Base-by-base conservation (phyloP, 768 basidiomycete genomes). In the Obba rivulosa region DNA sequence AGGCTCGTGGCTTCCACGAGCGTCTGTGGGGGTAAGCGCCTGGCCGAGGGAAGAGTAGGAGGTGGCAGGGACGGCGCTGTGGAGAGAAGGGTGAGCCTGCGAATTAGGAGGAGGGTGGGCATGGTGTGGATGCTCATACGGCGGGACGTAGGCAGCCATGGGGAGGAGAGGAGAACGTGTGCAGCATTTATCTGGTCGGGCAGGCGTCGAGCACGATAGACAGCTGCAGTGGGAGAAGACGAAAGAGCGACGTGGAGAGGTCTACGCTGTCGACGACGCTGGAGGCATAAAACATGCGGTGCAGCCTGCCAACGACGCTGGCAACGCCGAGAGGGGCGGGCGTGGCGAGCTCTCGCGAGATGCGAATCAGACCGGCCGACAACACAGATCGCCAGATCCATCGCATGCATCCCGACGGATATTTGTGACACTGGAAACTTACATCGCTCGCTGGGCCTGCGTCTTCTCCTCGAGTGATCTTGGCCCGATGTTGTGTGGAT, bases 1-100 rank as follows among this genome's bases (percentile, higher is more conserved):
- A 20, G 47, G 40, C 11, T 51, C 40, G 42, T 36, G 44, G 39
- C 38, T 20, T 13, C 7, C 44, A 22, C 25, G 54, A 49, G 31
- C 44, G 50, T 20, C 37, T 44, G 36, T 38, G 21, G 42, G 37
- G 36, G 46, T 38, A 46, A 56, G 52, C 43, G 57, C 55, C 49
- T 56, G 53, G 43, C 47, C 48, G 43, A 56, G 54, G 41, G 55
- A 44, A 37, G 55, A 52, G 55, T 56, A 59, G 25, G 53, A 51
- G n/a, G 53, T 57, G 22, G 49, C 37, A 17, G 48, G 39, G 35
- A 42, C 21, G 18, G 45, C 45, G 43, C 50, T 53, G 52, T 37
- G 46, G 25, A 44, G 48, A 36, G 47, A 24, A 34, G 43, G 45
- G 38, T 54, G 43, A 55, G 53, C 48, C 35, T 37, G 34, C 4